Percentiles rank a stretch among this genome's conserved stretches.
These are phyloP conservation scores for Candida glucosophila DNA, from an alignment of 1,139 yeast species.

Conservation along the genomic window DNA sequence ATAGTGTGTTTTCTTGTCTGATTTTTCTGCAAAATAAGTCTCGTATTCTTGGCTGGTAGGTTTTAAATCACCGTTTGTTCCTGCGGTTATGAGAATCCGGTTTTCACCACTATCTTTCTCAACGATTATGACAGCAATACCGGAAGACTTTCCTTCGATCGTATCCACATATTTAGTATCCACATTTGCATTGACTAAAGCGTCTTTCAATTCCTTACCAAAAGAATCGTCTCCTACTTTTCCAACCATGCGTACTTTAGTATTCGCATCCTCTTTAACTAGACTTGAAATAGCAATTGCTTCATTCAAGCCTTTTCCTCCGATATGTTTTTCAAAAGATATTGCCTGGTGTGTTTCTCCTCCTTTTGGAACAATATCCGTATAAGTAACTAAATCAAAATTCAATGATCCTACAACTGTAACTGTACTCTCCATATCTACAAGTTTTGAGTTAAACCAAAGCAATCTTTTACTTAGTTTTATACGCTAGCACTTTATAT, in stretches of 20 bases:
- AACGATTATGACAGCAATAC: conserved; percentile 84
- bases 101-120: conserved; percentile 74
- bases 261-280: conserved; percentile 6
- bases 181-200: conserved; percentile 43
- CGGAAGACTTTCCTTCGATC: conserved; percentile 44
- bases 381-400: conserved; percentile 81
- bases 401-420: conserved; percentile 80
- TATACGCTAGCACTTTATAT: background rate
- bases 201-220: conserved; percentile 52
- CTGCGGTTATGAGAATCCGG: conserved; percentile 75
- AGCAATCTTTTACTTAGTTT: too few species aligned
- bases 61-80: conserved; percentile 67
- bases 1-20: conserved; percentile 14
- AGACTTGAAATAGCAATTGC: conserved; percentile 66
- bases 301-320: conserved; percentile 95
- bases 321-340: conserved; percentile 74
- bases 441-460: background rate
- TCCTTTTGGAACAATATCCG: conserved; percentile 61
- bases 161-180: conserved; percentile 40
- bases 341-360: conserved; percentile 82
- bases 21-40: conserved; percentile 21
- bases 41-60: conserved; percentile 40
- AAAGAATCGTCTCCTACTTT: conserved; percentile 73
- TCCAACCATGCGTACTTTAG: conserved; percentile 64
- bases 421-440: conserved; percentile 27